Conservation (phyloP, 163 green algal genomes). For the Chlamydomonas reinhardtii region DNA sequence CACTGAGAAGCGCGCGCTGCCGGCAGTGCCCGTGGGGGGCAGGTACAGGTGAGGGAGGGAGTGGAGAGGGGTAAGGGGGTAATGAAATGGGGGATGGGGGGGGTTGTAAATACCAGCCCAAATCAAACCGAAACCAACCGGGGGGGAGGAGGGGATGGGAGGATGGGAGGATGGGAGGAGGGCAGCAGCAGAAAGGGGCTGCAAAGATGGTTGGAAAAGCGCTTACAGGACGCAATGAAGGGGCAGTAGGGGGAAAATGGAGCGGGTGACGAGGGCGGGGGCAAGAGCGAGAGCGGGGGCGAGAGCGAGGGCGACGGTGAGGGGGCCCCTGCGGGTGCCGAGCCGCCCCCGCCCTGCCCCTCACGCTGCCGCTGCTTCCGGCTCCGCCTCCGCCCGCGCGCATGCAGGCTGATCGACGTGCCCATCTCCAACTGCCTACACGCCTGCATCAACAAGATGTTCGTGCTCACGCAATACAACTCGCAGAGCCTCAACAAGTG, state of each 20-base stretch:
- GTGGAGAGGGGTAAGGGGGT: background rate
- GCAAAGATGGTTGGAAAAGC: no score
- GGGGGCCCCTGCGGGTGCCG: no score
- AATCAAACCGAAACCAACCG: no score
- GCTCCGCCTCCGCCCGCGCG: background rate
- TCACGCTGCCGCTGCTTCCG: background rate
- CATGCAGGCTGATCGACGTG: slow-evolving; percentile 47
- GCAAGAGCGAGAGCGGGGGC: no score
- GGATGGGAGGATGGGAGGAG: background rate
- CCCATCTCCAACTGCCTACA: slow-evolving; percentile 42
- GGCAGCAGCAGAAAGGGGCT: no score
- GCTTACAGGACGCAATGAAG: no score
- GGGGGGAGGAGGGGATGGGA: background rate
- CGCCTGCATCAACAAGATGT: slow-evolving; percentile 93
- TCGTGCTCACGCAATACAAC: slow-evolving; percentile 98
- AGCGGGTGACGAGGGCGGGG: no score
- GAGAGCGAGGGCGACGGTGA: no score
- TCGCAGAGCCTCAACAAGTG: slow-evolving; percentile 93
- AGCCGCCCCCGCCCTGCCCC: no score
- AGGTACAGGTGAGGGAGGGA: slow-evolving; percentile 14
- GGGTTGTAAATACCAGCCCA: no score
- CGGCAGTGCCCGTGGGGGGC: slow-evolving; percentile 38
- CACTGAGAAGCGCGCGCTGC: slow-evolving; percentile 32
- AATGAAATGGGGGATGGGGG: no score
- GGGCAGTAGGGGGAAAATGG: no score